A percentile compares a stretch with the other conserved stretches of the same genome.
phyloP scores from a whole-genome alignment of 495 filamentous ascomycete species.

The Hypoxylon fuscum region DNA sequence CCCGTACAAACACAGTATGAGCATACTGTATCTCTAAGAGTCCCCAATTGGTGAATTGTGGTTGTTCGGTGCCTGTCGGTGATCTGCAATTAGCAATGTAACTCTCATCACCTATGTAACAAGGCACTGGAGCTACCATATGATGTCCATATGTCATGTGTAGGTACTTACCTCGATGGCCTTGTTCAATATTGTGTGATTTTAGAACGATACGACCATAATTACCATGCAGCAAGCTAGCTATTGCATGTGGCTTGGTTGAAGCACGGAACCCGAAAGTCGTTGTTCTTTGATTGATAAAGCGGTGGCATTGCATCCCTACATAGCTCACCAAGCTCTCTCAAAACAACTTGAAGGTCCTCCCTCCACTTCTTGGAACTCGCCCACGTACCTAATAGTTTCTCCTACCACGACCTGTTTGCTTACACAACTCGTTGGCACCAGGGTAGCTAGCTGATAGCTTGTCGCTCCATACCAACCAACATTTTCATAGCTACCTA shows the following conservation, averaged over 20 bases:
- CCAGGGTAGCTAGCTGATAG: background rate
- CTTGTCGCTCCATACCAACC: background rate
- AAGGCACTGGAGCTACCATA: too few relatives aligned
- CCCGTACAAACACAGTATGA: too few relatives aligned
- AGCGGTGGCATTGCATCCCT: background rate
- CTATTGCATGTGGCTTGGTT: background rate
- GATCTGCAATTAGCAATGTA: too few relatives aligned
- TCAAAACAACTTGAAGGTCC: too few relatives aligned
- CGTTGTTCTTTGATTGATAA: slow-evolving; percentile 1
- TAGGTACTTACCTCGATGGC: background rate
- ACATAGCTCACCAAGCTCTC: background rate
- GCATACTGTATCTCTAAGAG: too few relatives aligned
- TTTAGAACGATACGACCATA: background rate
- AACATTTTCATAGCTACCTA: background rate
- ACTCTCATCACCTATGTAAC: too few relatives aligned
- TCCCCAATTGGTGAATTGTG: too few relatives aligned
- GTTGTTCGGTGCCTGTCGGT: too few relatives aligned
- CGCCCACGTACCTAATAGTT: background rate
- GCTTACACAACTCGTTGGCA: background rate
- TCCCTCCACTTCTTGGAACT: background rate
- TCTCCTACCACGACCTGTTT: background rate
- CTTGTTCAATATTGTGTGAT: background rate
- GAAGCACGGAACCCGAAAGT: too few relatives aligned
- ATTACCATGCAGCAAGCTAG: background rate
- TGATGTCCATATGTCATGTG: too few relatives aligned